Evolutionary conservation across 208 protist genomes (phyloP), one percentile per base, ranked within the genome.

Genomic region (Endotrypanum monterogeii): DNA sequence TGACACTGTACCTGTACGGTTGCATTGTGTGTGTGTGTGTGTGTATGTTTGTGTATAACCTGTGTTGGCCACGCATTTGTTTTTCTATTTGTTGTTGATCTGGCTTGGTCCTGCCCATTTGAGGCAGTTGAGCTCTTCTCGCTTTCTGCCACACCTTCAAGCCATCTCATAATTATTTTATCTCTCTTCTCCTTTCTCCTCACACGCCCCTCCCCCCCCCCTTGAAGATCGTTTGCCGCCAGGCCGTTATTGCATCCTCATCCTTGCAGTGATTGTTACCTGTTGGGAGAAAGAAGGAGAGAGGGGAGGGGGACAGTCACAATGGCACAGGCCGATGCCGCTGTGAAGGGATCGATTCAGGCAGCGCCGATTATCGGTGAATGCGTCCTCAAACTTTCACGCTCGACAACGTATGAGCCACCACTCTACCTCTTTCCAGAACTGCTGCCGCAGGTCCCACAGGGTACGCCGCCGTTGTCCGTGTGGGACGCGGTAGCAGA

Each of bases 381-480:
- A 61, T 97, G 90, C 69, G 74, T 79, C 37, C 58, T 97, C 30
- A 78, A 70, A 32, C 80, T 97, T 28, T 80, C 73, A 9, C 89
- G 83, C 50, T 46, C 84, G 11, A 88, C 85, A 18, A 86, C 81
- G 35, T 97, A 95, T 67, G 90, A 97, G 82, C 93, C 93, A 1
- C 93, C 93, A 46, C 76, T 95, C 56, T 97, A 97, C 74, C 83
- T 97, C 3, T 95, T 94, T 63, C 93, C 89, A 2, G 89, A 97
- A 78, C 70, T 97, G 60, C 80, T 97, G 46, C 83, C 85, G 58
- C 79, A 79, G 67, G 93, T 94, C 2, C 87, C 89, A 30, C 82
- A 94, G 71, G 88, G 86, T 23, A 89, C 84, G 8, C 71, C 88
- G 7, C 83, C 86, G 30, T 44, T 90, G 12, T 76, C 78, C 39